Evolutionary conservation across 108 stramenopile species (phyloP).

Genomic region (Craspedostauros australis): DNA sequence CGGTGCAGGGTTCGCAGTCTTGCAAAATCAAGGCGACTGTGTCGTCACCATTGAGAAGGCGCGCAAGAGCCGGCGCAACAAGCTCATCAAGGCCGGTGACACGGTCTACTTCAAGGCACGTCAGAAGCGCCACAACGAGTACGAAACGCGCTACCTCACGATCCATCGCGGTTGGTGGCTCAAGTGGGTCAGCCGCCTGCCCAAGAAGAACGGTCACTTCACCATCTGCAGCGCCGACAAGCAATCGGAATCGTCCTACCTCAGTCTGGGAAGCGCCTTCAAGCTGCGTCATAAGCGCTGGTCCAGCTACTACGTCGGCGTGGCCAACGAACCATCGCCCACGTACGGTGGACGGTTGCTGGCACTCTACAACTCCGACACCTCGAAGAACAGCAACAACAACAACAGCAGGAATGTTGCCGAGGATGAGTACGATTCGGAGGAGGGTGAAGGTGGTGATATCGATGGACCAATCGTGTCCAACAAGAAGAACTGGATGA

Average conservation of each 20-base stretch:
- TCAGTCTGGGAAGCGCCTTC: conserved; percentile 68
- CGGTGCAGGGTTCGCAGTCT: conserved; percentile 74
- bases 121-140: conserved; percentile 23
- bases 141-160: conserved; percentile 60
- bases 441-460: conserved; percentile 44
- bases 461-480: conserved; percentile 22
- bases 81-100: conserved; percentile 74
- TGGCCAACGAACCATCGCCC: conserved; percentile 51
- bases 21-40: conserved; percentile 45
- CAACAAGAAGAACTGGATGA: conserved; percentile 36
- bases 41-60: conserved; percentile 54
- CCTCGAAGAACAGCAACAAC: not conserved
- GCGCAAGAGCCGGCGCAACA: conserved; percentile 19
- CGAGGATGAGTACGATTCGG: conserved; percentile 33
- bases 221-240: conserved; percentile 36
- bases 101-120: conserved; percentile 65
- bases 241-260: conserved; percentile 32
- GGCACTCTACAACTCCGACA: conserved; percentile 50
- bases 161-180: conserved; percentile 91
- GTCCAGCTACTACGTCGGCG: conserved; percentile 76
- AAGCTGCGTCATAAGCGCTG: conserved; percentile 61
- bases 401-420: conserved; percentile 8
- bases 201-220: conserved; percentile 64
- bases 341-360: conserved; percentile 85
- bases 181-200: conserved; percentile 70